A percentile compares a stretch with the other conserved stretches of the same genome.
phyloP scores from a whole-genome alignment of 306 rosid genomes.

The Medicago ruthenica region DNA sequence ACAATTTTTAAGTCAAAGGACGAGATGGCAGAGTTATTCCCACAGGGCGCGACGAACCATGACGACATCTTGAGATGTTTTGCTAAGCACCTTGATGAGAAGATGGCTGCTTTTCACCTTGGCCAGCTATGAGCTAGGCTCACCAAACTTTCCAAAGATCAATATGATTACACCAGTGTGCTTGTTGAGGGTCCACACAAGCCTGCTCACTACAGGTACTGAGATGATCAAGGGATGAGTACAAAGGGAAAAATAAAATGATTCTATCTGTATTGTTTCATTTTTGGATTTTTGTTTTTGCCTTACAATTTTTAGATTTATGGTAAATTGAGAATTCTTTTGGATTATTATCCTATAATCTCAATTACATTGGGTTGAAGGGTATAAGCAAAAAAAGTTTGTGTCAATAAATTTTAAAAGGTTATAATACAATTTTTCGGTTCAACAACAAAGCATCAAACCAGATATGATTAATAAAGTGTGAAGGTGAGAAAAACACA shows the following conservation, averaged over 20 bases:
- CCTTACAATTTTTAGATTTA: conserved; percentile 7
- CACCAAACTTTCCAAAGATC: conserved; percentile 80
- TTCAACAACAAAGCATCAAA: conserved; percentile 51
- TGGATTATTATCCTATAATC: conserved; percentile 39
- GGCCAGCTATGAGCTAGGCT: conserved; percentile 93
- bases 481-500: no score
- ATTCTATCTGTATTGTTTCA: background rate
- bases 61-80: conserved; percentile 42
- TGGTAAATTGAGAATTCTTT: conserved; percentile 39
- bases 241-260: background rate
- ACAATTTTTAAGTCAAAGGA: no score
- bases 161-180: conserved; percentile 82
- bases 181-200: conserved; percentile 94
- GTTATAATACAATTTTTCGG: no score
- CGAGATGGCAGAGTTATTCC: no score
- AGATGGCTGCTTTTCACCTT: conserved; percentile 94
- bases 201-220: conserved; percentile 88
- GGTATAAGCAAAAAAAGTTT: conserved; percentile 37
- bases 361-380: conserved; percentile 36
- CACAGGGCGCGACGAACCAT: no score
- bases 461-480: conserved; percentile 40
- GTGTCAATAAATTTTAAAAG: no score
- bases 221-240: conserved; percentile 41
- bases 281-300: conserved; percentile 13
- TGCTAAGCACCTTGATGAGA: conserved; percentile 94